Percentiles rank a stretch among this genome's conserved stretches.
Evolutionary conservation across 2,329 filamentous ascomycete species (phyloP).

Genomic region (Chaetothyriales sp.): DNA sequence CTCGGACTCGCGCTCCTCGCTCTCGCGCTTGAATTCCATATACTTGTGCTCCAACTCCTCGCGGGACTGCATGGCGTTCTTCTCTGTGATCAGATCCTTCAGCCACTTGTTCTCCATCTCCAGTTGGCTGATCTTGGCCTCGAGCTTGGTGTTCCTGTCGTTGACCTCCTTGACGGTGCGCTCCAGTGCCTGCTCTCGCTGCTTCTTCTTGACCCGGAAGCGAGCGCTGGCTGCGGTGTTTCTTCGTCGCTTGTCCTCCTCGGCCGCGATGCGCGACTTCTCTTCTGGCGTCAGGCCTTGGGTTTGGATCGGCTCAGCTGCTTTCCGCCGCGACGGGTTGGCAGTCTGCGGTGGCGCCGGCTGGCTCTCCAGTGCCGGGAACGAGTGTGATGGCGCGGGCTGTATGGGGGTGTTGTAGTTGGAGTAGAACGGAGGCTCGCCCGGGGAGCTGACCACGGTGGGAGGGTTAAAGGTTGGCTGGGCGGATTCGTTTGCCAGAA

Average conservation of each 20-base stretch:
- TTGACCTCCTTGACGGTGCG: slow-evolving; percentile 68
- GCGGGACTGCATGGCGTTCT: slow-evolving; percentile 44
- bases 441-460: slow-evolving; percentile 8
- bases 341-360: slow-evolving; percentile 1
- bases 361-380: slow-evolving; percentile 2
- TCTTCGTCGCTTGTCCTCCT: slow-evolving; percentile 77
- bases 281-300: slow-evolving; percentile 46
- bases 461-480: slow-evolving; percentile 8
- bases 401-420: slow-evolving; percentile 17
- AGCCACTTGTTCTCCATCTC: slow-evolving; percentile 73
- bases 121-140: slow-evolving; percentile 59
- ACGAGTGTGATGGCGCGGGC: slow-evolving; percentile 11
- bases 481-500: slow-evolving; percentile 5
- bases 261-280: slow-evolving; percentile 55
- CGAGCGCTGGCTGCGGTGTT: slow-evolving; percentile 80
- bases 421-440: slow-evolving; percentile 11
- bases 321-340: slow-evolving; percentile 4
- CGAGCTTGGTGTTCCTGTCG: slow-evolving; percentile 59
- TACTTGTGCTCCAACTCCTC: slow-evolving; percentile 27
- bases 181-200: slow-evolving; percentile 76
- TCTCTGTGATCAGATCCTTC: slow-evolving; percentile 66
- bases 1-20: slow-evolving; percentile 13
- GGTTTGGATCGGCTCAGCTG: slow-evolving; percentile 2
- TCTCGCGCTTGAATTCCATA: slow-evolving; percentile 26
- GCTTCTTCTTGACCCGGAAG: slow-evolving; percentile 93